Evolutionary conservation across 257 asterid species (phyloP).

Genomic region (Rauvolfia tetraphylla): DNA sequence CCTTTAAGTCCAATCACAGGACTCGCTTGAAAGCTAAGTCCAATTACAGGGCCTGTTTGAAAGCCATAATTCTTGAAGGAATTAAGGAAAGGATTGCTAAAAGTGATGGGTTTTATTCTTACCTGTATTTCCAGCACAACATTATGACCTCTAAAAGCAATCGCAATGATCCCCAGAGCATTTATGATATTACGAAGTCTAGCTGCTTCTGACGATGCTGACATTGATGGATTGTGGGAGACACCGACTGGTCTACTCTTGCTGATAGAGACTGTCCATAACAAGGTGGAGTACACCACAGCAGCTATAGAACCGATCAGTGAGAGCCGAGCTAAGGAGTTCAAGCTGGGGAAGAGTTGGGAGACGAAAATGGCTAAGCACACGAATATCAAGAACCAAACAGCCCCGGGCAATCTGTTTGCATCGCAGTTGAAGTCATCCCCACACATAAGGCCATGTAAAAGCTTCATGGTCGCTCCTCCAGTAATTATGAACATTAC

Average conservation of each 20-base stretch:
- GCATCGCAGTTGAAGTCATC: neutral
- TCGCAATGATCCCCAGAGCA: conserved; percentile 35
- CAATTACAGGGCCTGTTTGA: no score
- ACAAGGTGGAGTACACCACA: conserved; percentile 25
- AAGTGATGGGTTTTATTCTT: neutral
- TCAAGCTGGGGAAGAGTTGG: conserved; percentile 53
- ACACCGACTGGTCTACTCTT: conserved; percentile 23
- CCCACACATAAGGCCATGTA: conserved; percentile 17
- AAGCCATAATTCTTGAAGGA: neutral
- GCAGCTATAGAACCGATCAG: conserved; percentile 53
- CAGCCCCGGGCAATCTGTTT: conserved; percentile 25
- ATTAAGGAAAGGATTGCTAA: neutral
- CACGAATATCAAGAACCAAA: conserved; percentile 58
- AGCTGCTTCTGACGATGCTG: conserved; percentile 1
- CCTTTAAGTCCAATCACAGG: neutral
- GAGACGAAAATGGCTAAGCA: conserved; percentile 42
- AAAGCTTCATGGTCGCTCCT: conserved; percentile 38
- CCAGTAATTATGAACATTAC: conserved; percentile 47
- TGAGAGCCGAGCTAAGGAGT: conserved; percentile 42
- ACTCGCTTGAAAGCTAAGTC: neutral
- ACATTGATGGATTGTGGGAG: neutral
- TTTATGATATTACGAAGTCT: conserved; percentile 37
- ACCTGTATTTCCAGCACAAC: conserved; percentile 75
- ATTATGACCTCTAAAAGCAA: conserved; percentile 51
- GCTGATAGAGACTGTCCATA: conserved; percentile 36